These are phyloP conservation scores for Rubia tinctorum DNA, from an alignment of 305 asterid genomes.

Conservation along the genomic window DNA sequence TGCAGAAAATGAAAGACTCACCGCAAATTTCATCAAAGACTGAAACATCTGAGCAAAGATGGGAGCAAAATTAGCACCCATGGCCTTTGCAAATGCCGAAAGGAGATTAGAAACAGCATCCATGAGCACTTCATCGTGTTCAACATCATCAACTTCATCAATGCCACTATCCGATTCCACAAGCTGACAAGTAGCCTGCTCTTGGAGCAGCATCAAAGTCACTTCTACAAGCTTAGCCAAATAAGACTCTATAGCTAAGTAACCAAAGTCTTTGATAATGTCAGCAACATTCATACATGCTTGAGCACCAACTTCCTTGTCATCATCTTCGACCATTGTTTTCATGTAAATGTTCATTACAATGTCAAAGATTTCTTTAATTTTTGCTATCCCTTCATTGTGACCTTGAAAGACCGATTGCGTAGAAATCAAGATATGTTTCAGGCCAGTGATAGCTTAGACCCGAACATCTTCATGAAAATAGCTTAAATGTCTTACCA, in stretches of 20 bases:
- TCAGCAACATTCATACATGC: constrained; percentile 90
- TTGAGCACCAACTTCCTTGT: constrained; percentile 98
- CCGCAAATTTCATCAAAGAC: constrained; percentile 92
- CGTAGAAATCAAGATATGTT: constrained; percentile 68
- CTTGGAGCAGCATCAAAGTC: constrained; percentile 72
- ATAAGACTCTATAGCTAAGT: constrained; percentile 79
- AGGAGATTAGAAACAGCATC: constrained; percentile 99
- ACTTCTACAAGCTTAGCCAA: constrained; percentile 71
- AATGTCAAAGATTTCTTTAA: constrained; percentile 73
- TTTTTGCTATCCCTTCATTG: constrained; percentile 67
- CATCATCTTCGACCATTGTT: constrained; percentile 93
- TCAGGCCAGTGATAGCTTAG: constrained; percentile 86
- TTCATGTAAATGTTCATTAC: constrained; percentile 80
- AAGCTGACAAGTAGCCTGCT: constrained; percentile 84
- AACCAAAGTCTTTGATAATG: constrained; percentile 79
- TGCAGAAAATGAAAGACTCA: constrained; percentile 38
- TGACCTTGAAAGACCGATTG: constrained; percentile 73
- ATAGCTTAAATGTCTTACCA: constrained; percentile 78
- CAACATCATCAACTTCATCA: constrained; percentile 75
- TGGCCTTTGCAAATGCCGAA: constrained; percentile 91
- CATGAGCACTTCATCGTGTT: constrained; percentile 98
- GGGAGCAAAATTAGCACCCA: constrained; percentile 93
- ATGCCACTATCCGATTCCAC: constrained; percentile 74
- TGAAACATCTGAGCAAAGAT: constrained; percentile 71
- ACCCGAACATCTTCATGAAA: constrained; percentile 97